These are phyloP conservation scores for Pisolithus tinctorius DNA, from an alignment of 768 basidiomycete genomes.

Conservation along the genomic window DNA sequence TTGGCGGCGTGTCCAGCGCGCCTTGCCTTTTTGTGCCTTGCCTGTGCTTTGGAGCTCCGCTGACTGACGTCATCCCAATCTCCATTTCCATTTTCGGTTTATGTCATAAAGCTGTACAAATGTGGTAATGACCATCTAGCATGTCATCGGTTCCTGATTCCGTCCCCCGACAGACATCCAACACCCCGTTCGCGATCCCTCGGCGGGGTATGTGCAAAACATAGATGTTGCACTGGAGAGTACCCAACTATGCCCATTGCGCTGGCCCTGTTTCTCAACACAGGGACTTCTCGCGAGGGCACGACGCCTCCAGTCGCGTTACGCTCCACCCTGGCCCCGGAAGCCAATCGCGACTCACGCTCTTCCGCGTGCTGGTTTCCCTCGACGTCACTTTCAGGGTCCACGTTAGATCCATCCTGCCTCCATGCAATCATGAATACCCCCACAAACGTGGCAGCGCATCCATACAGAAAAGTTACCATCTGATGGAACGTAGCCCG, in stretches of 20 bases:
- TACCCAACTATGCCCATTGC: conserved; percentile 58
- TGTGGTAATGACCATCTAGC: not conserved
- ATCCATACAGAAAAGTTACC: conserved; percentile 81
- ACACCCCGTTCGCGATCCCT: conserved; percentile 36
- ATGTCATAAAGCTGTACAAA: not conserved
- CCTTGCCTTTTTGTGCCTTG: conserved; percentile 24
- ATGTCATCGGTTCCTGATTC: conserved; percentile 4
- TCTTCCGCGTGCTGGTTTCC: conserved; percentile 23
- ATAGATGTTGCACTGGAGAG: conserved; percentile 70
- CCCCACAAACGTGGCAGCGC: conserved; percentile 82
- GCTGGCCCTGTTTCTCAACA: conserved; percentile 47
- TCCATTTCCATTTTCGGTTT: conserved; percentile 7
- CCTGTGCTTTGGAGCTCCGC: conserved; percentile 27
- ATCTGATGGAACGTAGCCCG: conserved; percentile 75
- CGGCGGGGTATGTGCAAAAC: conserved; percentile 62
- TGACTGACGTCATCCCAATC: conserved; percentile 25
- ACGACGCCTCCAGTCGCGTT: conserved; percentile 12
- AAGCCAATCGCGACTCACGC: conserved; percentile 9
- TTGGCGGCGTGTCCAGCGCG: conserved; percentile 8
- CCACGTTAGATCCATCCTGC: conserved; percentile 27
- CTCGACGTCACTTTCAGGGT: conserved; percentile 20
- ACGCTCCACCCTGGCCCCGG: conserved; percentile 15
- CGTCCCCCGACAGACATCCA: conserved; percentile 3
- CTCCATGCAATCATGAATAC: conserved; percentile 83
- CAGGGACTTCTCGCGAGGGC: conserved; percentile 36